phyloP scores from a whole-genome alignment of 2,329 filamentous ascomycete genomes.

The Colletotrichum sp. region DNA sequence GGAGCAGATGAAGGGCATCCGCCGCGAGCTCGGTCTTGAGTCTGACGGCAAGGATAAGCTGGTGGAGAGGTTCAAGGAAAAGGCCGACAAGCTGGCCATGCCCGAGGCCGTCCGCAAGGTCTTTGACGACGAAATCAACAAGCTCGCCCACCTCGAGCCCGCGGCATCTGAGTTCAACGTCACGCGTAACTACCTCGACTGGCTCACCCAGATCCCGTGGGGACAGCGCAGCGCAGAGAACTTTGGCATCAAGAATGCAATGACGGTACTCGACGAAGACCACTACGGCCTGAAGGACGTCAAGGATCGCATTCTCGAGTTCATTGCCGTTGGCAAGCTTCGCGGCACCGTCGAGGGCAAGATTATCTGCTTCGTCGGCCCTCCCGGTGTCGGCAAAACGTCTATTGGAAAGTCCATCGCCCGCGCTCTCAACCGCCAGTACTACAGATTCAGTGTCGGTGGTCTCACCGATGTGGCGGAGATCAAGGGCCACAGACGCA shows the following conservation, averaged over 20 bases:
- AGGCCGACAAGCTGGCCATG: conserved; percentile 93
- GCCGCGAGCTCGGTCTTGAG: conserved; percentile 92
- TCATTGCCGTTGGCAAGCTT: conserved; percentile 97
- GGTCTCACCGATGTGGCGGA: conserved; percentile 97
- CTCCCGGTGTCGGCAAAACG: conserved; percentile 97
- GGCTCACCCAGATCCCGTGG: conserved; percentile 98
- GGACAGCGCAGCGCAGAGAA: conserved; percentile 95
- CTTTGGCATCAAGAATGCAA: conserved; percentile 91
- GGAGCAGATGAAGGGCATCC: conserved; percentile 99
- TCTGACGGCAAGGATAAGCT: conserved; percentile 98
- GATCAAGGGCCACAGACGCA: conserved; percentile 96
- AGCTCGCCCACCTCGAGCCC: conserved; percentile 92
- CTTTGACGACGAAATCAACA: conserved; percentile 98
- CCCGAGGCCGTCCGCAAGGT: conserved; percentile 96
- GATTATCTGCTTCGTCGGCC: conserved; percentile 96
- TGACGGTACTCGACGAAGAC: conserved; percentile 91
- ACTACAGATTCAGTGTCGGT: conserved; percentile 98
- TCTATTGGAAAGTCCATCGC: conserved; percentile 99
- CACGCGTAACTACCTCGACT: conserved; percentile 96
- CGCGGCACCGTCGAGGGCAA: conserved; percentile 97
- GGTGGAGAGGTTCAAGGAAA: conserved; percentile 96
- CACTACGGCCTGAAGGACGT: conserved; percentile 97
- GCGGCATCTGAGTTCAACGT: conserved; percentile 99
- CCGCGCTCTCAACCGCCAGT: conserved; percentile 90
- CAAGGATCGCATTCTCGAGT: conserved; percentile 97